phyloP scores from a whole-genome alignment of 2,329 filamentous ascomycete species.

The Exutisphaerella laricina region DNA sequence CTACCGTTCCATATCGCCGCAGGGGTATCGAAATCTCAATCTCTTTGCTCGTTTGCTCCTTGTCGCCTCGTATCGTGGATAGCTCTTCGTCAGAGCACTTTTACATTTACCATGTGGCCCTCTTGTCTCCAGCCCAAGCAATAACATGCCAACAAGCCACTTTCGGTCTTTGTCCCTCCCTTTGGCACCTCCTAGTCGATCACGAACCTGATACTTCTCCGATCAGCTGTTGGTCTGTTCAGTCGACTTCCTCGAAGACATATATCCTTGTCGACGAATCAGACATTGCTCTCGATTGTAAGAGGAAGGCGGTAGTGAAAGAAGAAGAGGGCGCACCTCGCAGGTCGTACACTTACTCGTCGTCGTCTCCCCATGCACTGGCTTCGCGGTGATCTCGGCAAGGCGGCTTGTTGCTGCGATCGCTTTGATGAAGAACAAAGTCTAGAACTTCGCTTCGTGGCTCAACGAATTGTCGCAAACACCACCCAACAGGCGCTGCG shows the following conservation, averaged over 20 bases:
- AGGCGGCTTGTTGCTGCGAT: slow-evolving; percentile 35
- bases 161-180: too few relatives aligned
- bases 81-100: too few relatives aligned
- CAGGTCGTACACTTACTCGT: slow-evolving; percentile 10
- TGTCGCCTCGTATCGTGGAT: neutral
- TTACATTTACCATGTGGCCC: too few relatives aligned
- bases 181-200: slow-evolving; percentile 1
- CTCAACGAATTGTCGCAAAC: slow-evolving; percentile 42
- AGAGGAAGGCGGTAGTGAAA: neutral
- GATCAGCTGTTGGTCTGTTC: too few relatives aligned
- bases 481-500: slow-evolving; percentile 44
- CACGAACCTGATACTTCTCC: slow-evolving; percentile 10
- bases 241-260: neutral
- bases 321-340: slow-evolving; percentile 7
- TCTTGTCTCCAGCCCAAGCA: too few relatives aligned
- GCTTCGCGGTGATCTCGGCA: slow-evolving; percentile 18
- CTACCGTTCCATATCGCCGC: neutral
- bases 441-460: slow-evolving; percentile 43
- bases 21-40: neutral
- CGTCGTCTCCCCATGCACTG: slow-evolving; percentile 10
- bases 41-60: neutral
- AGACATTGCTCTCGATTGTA: neutral
- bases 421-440: slow-evolving; percentile 35
- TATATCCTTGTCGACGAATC: neutral
- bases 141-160: too few relatives aligned